Evolutionary conservation across 805 yeast species (phyloP), one percentile per base, ranked within the genome.

Genomic region (Suhomyces faveliae): DNA sequence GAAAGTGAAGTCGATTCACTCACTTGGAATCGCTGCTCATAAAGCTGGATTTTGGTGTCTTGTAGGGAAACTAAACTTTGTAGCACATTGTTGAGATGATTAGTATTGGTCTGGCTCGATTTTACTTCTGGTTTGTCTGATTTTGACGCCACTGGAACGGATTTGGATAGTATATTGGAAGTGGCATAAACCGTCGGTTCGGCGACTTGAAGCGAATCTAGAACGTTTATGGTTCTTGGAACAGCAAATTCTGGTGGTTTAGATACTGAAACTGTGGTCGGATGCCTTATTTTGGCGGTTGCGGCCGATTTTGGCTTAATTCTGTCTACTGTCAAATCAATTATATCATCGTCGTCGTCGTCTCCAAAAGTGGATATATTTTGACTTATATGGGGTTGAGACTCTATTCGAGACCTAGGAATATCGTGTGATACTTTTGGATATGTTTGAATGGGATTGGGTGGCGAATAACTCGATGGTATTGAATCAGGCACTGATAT

Each of bases 1-100:
- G 74, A 69, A 9, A 70, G 61, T 5, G 73, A 63, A 1, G 75
- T 65, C 4, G 74, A 68, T 47, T 68, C 73, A 45, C 60, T 65
- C 8, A 63, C 60, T 4, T 58, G 51, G 42, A 65, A 64, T 41
- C 71, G 49, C 42, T 67, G 62, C 12, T 49, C 43, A 19, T 20
- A 45, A 6, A 49, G 41, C 27, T 24, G n/a, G 19, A 49, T 37
- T 29, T 49, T 49, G 22, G 37, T 24, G 10, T 49, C 49, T 15
- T 45, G 48, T 9, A 46, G 19, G 11, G 30, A 12, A 11, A 49
- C 19, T 9, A 49, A 38, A 8, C 22, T 25, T 10, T 43, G 22
- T 9, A 44, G 47, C 13, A 12, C 37, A 33, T 12, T 3, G 6
- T 15, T 33, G 5, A 33, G 20, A 10, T 3, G 4, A 2, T 12